phyloP scores from a whole-genome alignment of 2,329 filamentous ascomycete genomes.

The Hymenoscyphus occultus region DNA sequence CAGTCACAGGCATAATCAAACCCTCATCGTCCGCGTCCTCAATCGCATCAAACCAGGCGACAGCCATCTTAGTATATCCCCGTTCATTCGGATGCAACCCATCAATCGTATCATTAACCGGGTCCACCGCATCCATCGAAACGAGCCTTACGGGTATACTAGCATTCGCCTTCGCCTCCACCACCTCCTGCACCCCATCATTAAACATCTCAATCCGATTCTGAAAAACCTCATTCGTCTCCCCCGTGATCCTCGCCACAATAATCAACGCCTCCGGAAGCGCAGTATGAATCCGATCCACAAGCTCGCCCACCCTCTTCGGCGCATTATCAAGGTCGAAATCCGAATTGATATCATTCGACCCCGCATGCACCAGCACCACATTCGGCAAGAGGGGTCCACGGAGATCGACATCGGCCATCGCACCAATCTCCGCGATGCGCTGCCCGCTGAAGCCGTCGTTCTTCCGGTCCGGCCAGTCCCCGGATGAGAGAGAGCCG shows the following conservation, averaged over 20 bases:
- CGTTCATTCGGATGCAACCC: conserved; percentile 12
- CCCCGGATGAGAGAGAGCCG: not conserved
- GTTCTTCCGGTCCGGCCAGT: conserved; percentile 5
- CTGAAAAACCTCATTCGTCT: not conserved
- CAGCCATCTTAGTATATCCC: conserved; percentile 11
- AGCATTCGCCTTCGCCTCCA: not conserved
- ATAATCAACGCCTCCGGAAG: conserved; percentile 6
- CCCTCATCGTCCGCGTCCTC: conserved; percentile 4
- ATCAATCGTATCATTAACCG: conserved; percentile 2
- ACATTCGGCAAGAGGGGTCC: conserved; percentile 5
- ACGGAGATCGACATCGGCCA: not conserved
- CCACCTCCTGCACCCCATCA: not conserved
- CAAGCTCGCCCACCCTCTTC: not conserved
- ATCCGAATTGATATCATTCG: conserved; percentile 4
- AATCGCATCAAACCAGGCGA: conserved; percentile 6
- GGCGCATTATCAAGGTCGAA: not conserved
- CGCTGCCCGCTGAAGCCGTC: conserved; percentile 5
- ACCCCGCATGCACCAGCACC: conserved; percentile 9
- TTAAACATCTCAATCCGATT: conserved; percentile 8
- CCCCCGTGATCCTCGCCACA: conserved; percentile 4
- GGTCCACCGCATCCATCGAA: not conserved
- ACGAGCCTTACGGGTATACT: not conserved
- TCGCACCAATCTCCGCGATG: conserved; percentile 9
- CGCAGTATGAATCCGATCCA: not conserved
- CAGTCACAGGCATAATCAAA: conserved; percentile 2